Percentiles rank a stretch among this genome's conserved stretches.
phyloP scores from a whole-genome alignment of 352 stramenopile genomes.

The Plasmopara muralis region DNA sequence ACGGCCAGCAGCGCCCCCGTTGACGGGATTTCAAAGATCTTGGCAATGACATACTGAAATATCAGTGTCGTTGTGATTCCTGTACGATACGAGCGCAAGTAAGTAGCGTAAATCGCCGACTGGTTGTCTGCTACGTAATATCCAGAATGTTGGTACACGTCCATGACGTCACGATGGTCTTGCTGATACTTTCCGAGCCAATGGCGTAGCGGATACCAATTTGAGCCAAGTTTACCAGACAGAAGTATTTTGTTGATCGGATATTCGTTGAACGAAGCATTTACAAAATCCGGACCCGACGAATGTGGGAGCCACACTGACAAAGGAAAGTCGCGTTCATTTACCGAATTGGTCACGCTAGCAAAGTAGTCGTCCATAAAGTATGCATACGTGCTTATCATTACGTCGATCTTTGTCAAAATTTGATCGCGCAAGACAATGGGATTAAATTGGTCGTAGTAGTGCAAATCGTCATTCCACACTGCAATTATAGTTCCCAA shows the following conservation, averaged over 20 bases:
- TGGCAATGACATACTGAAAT: conserved; percentile 72
- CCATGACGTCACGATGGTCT: conserved; percentile 40
- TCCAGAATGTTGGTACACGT: conserved; percentile 54
- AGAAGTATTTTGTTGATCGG: conserved; percentile 76
- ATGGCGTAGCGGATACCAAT: conserved; percentile 61
- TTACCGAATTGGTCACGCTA: conserved; percentile 36
- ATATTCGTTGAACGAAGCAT: conserved; percentile 51
- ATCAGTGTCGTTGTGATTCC: conserved; percentile 68
- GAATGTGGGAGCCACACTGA: conserved; percentile 67
- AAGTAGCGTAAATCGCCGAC: conserved; percentile 55
- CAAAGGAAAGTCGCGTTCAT: conserved; percentile 52
- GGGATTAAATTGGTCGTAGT: conserved; percentile 74
- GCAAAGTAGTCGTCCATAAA: conserved; percentile 75
- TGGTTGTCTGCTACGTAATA: conserved; percentile 55
- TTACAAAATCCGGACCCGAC: conserved; percentile 53
- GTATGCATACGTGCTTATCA: conserved; percentile 72
- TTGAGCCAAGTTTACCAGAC: conserved; percentile 40
- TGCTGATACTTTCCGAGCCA: conserved; percentile 56
- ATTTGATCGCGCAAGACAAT: conserved; percentile 52
- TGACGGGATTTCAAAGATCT: conserved; percentile 77
- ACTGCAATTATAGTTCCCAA: conserved; percentile 64
- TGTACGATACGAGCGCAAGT: conserved; percentile 63
- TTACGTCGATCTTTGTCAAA: conserved; percentile 54
- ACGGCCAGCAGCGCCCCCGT: conserved; percentile 59
- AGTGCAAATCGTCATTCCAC: conserved; percentile 77